These are phyloP conservation scores for Sanghuangporus baumii DNA, from an alignment of 1,284 basidiomycete species.

Conservation along the genomic window DNA sequence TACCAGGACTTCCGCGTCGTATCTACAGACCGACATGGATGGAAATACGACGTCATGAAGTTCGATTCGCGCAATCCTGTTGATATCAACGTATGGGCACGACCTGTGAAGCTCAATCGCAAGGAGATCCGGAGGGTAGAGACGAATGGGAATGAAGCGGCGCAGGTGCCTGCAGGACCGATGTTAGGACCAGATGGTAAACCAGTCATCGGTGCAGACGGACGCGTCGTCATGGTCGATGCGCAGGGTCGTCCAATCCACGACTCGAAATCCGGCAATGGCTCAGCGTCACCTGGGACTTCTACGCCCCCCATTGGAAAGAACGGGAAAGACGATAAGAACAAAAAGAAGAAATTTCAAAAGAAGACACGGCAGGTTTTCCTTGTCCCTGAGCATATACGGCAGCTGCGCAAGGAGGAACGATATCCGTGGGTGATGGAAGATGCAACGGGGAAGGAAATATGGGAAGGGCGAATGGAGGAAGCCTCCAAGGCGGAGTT, in stretches of 20 bases:
- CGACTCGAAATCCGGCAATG: slow-evolving; percentile 27
- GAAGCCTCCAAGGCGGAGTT: slow-evolving; percentile 55
- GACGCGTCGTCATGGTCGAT: slow-evolving; percentile 75
- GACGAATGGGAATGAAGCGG: slow-evolving; percentile 19
- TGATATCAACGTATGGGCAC: slow-evolving; percentile 58
- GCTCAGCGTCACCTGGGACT: slow-evolving; percentile 27
- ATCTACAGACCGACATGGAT: slow-evolving; percentile 71
- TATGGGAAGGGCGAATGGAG: slow-evolving; percentile 79
- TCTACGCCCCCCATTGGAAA: slow-evolving; percentile 23
- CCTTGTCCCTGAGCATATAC: slow-evolving; percentile 59
- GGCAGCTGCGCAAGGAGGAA: slow-evolving; percentile 75
- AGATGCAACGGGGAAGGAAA: slow-evolving; percentile 58
- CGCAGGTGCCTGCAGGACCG: slow-evolving; percentile 50
- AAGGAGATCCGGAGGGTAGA: slow-evolving; percentile 67
- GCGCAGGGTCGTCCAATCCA: slow-evolving; percentile 68
- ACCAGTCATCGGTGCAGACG: slow-evolving; percentile 69
- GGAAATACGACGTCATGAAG: slow-evolving; percentile 84
- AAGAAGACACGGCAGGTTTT: slow-evolving; percentile 85
- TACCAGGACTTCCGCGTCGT: slow-evolving; percentile 69
- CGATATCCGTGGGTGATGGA: slow-evolving; percentile 88
- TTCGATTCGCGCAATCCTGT: slow-evolving; percentile 67
- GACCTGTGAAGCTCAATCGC: slow-evolving; percentile 78
- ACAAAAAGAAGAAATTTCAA: slow-evolving; percentile 70
- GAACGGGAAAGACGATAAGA: slow-evolving; percentile 40
- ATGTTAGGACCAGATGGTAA: slow-evolving; percentile 76